Conservation (phyloP, 2,329 filamentous ascomycete species). For the Fusarium robinianum region DNA sequence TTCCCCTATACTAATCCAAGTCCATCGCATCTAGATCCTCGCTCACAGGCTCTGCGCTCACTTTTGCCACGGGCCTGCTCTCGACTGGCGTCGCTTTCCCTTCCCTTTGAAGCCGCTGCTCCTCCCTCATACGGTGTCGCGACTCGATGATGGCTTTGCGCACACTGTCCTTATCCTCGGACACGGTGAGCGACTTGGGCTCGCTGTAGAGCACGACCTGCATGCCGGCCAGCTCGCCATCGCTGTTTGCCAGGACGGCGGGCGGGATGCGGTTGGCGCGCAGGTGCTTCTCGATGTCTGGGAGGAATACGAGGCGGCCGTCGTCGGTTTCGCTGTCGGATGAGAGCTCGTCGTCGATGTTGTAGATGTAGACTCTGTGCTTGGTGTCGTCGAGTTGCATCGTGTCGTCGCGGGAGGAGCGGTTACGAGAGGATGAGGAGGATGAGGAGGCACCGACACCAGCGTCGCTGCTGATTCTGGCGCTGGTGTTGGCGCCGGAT, state of each 20-base stretch:
- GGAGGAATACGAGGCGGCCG: constrained; percentile 74
- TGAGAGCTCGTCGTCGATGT: constrained; percentile 85
- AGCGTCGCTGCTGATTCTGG: constrained; percentile 1
- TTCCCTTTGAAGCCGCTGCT: constrained; percentile 51
- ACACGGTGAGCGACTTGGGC: constrained; percentile 74
- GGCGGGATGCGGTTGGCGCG: constrained; percentile 70
- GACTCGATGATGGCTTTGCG: constrained; percentile 83
- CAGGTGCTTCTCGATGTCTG: constrained; percentile 84
- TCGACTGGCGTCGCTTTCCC: constrained; percentile 16
- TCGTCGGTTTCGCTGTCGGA: constrained; percentile 51
- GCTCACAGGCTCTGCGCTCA: constrained; percentile 19
- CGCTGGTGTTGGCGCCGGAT: constrained; percentile 21
- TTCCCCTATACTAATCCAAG: constrained; percentile 52
- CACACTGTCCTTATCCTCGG: constrained; percentile 75
- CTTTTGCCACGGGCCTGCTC: constrained; percentile 12
- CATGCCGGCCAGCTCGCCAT: constrained; percentile 62
- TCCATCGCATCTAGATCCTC: constrained; percentile 70
- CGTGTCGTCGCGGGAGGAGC: constrained; percentile 51
- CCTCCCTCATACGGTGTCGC: constrained; percentile 67
- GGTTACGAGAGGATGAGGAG: constrained; percentile 25
- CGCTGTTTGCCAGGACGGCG: constrained; percentile 63
- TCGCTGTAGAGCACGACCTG: constrained; percentile 85
- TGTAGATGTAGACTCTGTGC: constrained; percentile 87
- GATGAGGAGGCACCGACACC: constrained; percentile 20
- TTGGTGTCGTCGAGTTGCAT: constrained; percentile 90